A percentile compares a stretch with the other conserved stretches of the same genome.
Conservation (phyloP, 345 rosid genomes). For the Geranium rotundifolium region DNA sequence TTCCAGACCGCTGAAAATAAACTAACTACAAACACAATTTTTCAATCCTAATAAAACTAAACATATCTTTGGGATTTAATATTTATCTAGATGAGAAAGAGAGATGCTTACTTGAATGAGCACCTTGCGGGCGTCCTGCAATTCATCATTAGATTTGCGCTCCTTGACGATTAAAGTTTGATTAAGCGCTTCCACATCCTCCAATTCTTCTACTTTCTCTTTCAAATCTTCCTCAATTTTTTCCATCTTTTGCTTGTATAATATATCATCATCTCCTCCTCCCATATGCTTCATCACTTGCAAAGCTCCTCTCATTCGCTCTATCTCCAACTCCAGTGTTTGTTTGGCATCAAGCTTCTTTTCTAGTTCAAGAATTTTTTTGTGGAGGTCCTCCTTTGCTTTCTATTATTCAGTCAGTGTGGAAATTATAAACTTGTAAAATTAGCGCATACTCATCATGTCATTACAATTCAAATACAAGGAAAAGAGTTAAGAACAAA, state of each 20-base stretch:
- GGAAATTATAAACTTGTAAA: not conserved
- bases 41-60: not conserved
- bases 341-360: slow-evolving; percentile 46
- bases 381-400: slow-evolving; percentile 47
- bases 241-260: slow-evolving; percentile 28
- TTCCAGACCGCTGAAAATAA: not conserved
- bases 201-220: slow-evolving; percentile 49
- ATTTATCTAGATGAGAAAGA: not conserved
- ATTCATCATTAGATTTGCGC: slow-evolving; percentile 39
- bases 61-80: not conserved
- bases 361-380: slow-evolving; percentile 39
- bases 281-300: slow-evolving; percentile 59
- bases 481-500: slow-evolving; percentile 4
- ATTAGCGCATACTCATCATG: not conserved
- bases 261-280: slow-evolving; percentile 39
- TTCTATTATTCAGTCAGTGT: slow-evolving; percentile 28
- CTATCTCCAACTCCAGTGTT: slow-evolving; percentile 63
- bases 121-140: slow-evolving; percentile 63
- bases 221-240: slow-evolving; percentile 26
- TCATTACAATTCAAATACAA: not conserved
- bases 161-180: slow-evolving; percentile 43
- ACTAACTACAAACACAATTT: not conserved
- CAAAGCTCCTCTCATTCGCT: slow-evolving; percentile 49
- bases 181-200: slow-evolving; percentile 22
- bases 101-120: slow-evolving; percentile 34